Evolutionary conservation across 148 eudicot genomes (phyloP).

Genomic region (Pouteria glomerata): DNA sequence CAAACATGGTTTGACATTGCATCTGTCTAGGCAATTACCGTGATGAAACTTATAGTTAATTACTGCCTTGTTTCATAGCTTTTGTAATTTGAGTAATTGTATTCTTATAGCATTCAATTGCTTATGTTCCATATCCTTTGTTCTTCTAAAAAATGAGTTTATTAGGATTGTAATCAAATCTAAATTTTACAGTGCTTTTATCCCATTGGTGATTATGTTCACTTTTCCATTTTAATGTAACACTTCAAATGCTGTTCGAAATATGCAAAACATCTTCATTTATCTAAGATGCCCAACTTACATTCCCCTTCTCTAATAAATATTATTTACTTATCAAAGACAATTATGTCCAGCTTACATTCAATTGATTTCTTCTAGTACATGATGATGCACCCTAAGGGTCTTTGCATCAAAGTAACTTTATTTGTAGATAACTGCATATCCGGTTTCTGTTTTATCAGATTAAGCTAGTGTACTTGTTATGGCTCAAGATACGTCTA

Average conservation of each 20-base stretch:
- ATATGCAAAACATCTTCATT: neutral
- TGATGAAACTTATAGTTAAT: neutral
- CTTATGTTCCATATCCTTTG: neutral
- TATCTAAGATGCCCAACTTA: neutral
- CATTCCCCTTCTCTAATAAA: neutral
- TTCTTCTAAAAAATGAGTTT: neutral
- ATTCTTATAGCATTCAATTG: neutral
- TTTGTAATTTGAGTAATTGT: neutral
- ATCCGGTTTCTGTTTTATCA: conserved; percentile 8
- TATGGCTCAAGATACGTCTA: conserved; percentile 51
- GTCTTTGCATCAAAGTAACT: neutral
- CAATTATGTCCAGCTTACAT: neutral
- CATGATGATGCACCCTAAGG: neutral
- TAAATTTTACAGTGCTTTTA: neutral
- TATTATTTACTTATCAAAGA: no score
- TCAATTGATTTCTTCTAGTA: neutral
- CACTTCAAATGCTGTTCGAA: neutral
- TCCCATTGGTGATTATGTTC: neutral
- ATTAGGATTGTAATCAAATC: neutral
- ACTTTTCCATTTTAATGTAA: neutral
- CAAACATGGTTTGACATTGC: neutral
- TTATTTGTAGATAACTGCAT: neutral
- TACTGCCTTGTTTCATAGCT: neutral
- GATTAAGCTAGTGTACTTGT: conserved; percentile 11
- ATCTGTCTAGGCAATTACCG: neutral